These are phyloP conservation scores for Chrysanthemum seticuspe DNA, from an alignment of 129 eudicot genomes.

Conservation along the genomic window DNA sequence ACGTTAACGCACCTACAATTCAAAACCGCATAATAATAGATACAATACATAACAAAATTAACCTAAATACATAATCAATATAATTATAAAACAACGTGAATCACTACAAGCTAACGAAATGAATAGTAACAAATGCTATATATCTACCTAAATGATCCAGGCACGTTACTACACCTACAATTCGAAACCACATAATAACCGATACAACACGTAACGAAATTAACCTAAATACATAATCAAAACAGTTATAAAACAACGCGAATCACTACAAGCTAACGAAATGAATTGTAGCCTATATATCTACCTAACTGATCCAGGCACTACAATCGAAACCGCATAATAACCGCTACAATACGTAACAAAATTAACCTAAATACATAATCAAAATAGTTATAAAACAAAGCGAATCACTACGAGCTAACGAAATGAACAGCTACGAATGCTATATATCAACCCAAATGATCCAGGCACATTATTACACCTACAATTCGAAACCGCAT, in stretches of 20 bases:
- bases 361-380: not conserved
- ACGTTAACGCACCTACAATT: too few relatives aligned
- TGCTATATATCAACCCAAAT: not conserved
- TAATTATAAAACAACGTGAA: not conserved
- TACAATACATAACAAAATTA: not conserved
- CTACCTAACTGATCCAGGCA: too few relatives aligned
- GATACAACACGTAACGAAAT: too few relatives aligned
- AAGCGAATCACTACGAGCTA: not conserved
- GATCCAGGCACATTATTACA: not conserved
- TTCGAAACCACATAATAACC: conserved; percentile 15
- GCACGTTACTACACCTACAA: not conserved
- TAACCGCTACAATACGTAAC: not conserved
- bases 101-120: not conserved
- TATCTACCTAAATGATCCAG: not conserved
- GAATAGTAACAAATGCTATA: not conserved
- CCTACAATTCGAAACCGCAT: not conserved
- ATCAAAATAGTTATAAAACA: not conserved
- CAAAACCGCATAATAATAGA: not conserved
- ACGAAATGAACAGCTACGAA: not conserved
- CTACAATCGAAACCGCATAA: not conserved
- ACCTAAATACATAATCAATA: too few relatives aligned
- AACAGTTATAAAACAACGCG: too few relatives aligned
- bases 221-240: too few relatives aligned
- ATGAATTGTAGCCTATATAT: too few relatives aligned
- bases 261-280: too few relatives aligned